A percentile compares a stretch with the other conserved stretches of the same genome.
Conservation (phyloP, 768 basidiomycete genomes). For the Trametes maxima region DNA sequence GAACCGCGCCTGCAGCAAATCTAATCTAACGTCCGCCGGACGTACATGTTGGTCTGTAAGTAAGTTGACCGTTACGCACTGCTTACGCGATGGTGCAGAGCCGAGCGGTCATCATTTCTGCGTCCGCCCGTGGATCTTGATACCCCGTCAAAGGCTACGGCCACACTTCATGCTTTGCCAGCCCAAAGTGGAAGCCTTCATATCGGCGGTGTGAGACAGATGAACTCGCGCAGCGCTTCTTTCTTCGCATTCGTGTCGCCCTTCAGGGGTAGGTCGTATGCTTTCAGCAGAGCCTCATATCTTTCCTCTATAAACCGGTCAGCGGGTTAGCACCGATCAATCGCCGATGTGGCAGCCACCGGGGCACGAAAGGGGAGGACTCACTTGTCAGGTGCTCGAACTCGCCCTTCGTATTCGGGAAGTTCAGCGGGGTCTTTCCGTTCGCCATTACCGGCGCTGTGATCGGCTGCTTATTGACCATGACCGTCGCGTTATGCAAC, state of each 20-base stretch:
- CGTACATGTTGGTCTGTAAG: not conserved
- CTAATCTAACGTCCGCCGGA: not conserved
- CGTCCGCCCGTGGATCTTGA: not conserved
- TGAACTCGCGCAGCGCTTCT: constrained; percentile 40
- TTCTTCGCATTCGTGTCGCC: constrained; percentile 45
- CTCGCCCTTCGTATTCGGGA: constrained; percentile 43
- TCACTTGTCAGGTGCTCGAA: constrained; percentile 50
- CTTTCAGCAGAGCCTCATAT: constrained; percentile 41
- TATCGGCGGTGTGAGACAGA: constrained; percentile 35
- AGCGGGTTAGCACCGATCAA: not conserved
- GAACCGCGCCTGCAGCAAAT: not conserved
- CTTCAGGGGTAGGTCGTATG: constrained; percentile 37
- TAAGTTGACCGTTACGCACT: no score
- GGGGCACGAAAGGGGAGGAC: constrained; percentile 11
- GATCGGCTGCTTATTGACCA: constrained; percentile 36
- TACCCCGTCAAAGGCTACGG: no score
- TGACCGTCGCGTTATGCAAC: constrained; percentile 39
- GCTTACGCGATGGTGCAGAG: no score
- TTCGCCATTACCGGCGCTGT: constrained; percentile 34
- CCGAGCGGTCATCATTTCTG: not conserved
- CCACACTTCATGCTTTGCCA: no score
- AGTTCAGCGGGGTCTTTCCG: constrained; percentile 40
- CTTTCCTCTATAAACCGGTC: constrained; percentile 39
- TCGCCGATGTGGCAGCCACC: not conserved
- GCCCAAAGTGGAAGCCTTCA: not conserved